These are phyloP conservation scores for Hypomyces perniciosus DNA, from an alignment of 2,329 filamentous ascomycete species.

Conservation along the genomic window DNA sequence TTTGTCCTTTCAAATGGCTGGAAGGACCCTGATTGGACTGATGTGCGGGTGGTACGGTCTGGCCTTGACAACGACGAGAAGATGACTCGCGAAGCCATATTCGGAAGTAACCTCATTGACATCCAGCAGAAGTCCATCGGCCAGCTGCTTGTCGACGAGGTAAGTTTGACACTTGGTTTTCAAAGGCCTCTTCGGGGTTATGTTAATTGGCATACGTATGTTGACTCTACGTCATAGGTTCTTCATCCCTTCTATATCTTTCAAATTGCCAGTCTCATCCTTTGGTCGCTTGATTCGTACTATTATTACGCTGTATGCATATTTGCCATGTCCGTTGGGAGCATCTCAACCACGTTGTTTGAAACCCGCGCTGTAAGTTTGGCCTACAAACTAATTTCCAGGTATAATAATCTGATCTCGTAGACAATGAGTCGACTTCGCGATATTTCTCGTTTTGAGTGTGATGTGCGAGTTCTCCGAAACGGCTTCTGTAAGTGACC, in stretches of 20 bases:
- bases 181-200: too few relatives aligned
- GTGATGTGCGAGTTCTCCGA: slow-evolving; percentile 85
- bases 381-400: background rate
- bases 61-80: slow-evolving; percentile 89
- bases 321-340: slow-evolving; percentile 88
- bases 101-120: slow-evolving; percentile 85
- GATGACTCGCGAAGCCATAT: slow-evolving; percentile 73
- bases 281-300: slow-evolving; percentile 95
- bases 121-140: slow-evolving; percentile 82
- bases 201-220: too few relatives aligned
- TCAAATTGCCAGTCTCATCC: slow-evolving; percentile 84
- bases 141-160: slow-evolving; percentile 84
- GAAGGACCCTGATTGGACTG: slow-evolving; percentile 89
- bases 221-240: slow-evolving; percentile 45
- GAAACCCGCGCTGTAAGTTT: slow-evolving; percentile 73
- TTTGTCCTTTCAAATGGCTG: slow-evolving; percentile 83
- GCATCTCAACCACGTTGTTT: slow-evolving; percentile 80
- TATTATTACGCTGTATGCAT: slow-evolving; percentile 97
- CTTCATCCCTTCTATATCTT: slow-evolving; percentile 99
- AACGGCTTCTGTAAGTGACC: slow-evolving; percentile 77
- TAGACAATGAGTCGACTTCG: slow-evolving; percentile 83
- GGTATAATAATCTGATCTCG: slow-evolving; percentile 2
- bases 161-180: slow-evolving; percentile 25
- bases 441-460: slow-evolving; percentile 92
- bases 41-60: slow-evolving; percentile 64